Percentiles rank a stretch among this genome's conserved stretches.
Conservation (phyloP, 2,329 filamentous ascomycete species). For the Phaeosphaeriaceae sp. region DNA sequence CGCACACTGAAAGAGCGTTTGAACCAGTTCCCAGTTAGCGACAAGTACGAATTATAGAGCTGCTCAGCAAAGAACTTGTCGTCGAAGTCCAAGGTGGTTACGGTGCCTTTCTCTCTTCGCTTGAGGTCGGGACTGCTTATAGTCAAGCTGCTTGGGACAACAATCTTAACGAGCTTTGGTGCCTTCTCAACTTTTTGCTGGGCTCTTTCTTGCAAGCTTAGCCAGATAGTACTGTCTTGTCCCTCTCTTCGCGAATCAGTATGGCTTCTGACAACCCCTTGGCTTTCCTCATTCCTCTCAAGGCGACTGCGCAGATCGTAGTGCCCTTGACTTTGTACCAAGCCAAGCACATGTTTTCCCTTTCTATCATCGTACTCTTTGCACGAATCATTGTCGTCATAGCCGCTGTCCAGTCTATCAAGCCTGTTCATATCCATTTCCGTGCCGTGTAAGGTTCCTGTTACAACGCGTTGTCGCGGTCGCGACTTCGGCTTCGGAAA, state of each 20-base stretch:
- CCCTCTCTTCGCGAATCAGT: constrained; percentile 6
- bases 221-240: constrained; percentile 19
- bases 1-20: constrained; percentile 27
- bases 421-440: constrained; percentile 4
- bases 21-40: constrained; percentile 31
- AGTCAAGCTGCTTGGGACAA: constrained; percentile 22
- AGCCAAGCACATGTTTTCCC: constrained; percentile 30
- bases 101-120: neutral
- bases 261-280: constrained; percentile 18
- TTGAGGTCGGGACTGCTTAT: constrained; percentile 5
- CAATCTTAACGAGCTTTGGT: constrained; percentile 12
- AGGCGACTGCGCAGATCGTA: constrained; percentile 23
- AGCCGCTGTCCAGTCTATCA: constrained; percentile 9
- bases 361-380: constrained; percentile 21
- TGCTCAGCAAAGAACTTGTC: constrained; percentile 32
- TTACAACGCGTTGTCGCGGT: constrained; percentile 16
- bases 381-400: constrained; percentile 7
- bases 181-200: neutral
- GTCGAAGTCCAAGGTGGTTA: constrained; percentile 30
- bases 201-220: constrained; percentile 17
- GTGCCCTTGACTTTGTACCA: constrained; percentile 17
- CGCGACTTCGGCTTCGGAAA: constrained; percentile 31
- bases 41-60: constrained; percentile 20
- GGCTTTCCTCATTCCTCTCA: constrained; percentile 28
- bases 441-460: constrained; percentile 8